Base-by-base conservation (phyloP, 1,284 basidiomycete genomes). In the Ganoderma multipileum region DNA sequence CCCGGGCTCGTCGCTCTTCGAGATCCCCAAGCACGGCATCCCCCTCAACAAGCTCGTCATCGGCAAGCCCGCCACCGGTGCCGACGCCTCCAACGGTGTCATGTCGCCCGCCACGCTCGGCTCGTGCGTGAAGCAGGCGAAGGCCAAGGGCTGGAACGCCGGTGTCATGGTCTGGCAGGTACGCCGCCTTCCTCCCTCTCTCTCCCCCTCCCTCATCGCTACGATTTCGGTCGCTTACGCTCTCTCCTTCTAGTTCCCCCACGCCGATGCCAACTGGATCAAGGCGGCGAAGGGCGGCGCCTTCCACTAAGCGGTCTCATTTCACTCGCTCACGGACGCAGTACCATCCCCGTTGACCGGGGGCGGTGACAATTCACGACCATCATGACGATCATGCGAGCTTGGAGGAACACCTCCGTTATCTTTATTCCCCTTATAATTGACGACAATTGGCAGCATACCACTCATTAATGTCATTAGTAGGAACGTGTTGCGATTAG, bases 1-100 rank as follows among this genome's bases (percentile, higher is more conserved):
- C 65, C 39, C 68, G 3, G 68, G 71, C 42, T 79, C 81, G 0
- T 75, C 81, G 3, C 68, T 91, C 20, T 90, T 91, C 82, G 83
- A 91, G 76, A 91, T 91, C 72, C 81, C 84, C 11, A 82, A 82
- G 20, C 85, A 80, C 65, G 88, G 87, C 42, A 83, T 91, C 12
- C 75, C 82, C 2, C 74, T 87, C 50, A 76, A 80, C 74, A 84
- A 85, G 77, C 75, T 85, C 63, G 84, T 87, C 64, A 87, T 91
- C 64, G 90, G 90, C 2, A 91, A 91, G 78, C 90, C 89, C 28
- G 70, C 67, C 9, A 81, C 77, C 2, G 36, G 80, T 5, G 41
- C 44, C 4, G 76, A 81, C 16, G 88, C 88, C 74, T 88, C 89
- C 2, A 83, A 69, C 72, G 89, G 85, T 70, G 90, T 83, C 75